Base-by-base conservation (phyloP, 768 basidiomycete species). In the Naganishia kalamii region DNA sequence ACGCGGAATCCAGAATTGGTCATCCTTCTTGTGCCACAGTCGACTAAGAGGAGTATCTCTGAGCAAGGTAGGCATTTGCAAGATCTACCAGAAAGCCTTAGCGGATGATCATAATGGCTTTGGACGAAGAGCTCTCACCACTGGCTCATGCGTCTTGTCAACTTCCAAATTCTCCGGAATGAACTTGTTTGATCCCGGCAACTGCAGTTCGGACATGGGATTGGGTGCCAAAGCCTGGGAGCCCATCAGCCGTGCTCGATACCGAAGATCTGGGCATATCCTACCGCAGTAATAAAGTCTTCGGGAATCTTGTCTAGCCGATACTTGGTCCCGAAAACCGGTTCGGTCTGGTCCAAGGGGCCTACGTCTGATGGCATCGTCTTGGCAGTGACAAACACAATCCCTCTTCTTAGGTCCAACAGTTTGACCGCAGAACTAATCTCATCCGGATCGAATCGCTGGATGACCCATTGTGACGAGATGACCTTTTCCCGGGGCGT, bases 1-100 rank as follows among this genome's bases (percentile, higher is more conserved):
- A 73, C 89, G 90, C 0, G 96, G 96, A 10, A 94, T 85, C 88
- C 91, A 94, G 81, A 96, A 99, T 66, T 82, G 84, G 77, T 99
- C 94, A 75, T 99, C 96, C 75, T 92, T 92, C 81, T 99, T 99
- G 80, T 92, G 85, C 93, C 94, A 99, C 3, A 98, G 79, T 15
- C 86, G 83, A 4, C 87, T 88, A 27, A 87, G 71, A 0, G 84
- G 80, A 0, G 86, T 88, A 76, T 92, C 84, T 32, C 84, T 81
- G 63, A 98, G 84, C 65, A 92, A 83, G 65, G 83, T 80, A 3
- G 94, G 93, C 15, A 37, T 57, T 57, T 37, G 54, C 37, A 35
- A 19, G 12, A 35, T 33, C 54, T 57, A 37, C 2, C 69, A n/a
- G 8, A 68, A 51, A 17, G 71, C 21, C 11, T 57, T 15, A 40